Percentiles rank a stretch among this genome's conserved stretches.
Conservation (phyloP, 352 stramenopile species). For the Plasmopara viticola region DNA sequence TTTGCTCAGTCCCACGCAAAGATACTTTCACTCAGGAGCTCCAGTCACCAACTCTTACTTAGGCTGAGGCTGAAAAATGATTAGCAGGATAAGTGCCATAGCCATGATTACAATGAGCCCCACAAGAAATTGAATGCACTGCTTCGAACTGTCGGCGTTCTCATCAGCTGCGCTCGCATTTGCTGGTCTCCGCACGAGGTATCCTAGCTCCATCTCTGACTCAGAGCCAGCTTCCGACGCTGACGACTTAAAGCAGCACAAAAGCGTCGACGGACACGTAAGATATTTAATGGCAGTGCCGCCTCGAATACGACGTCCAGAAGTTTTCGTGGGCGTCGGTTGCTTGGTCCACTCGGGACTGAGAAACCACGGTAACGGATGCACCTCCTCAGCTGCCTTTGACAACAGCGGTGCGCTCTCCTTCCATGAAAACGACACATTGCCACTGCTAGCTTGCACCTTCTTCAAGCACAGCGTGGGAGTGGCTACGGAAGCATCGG, state of each 20-base stretch:
- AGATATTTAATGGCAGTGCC: background rate
- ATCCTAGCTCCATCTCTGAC: constrained; percentile 45
- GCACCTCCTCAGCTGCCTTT: constrained; percentile 53
- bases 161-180: constrained; percentile 14
- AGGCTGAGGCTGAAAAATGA: constrained; percentile 47
- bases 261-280: constrained; percentile 1
- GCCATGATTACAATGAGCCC: constrained; percentile 64
- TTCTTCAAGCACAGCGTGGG: constrained; percentile 5
- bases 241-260: constrained; percentile 22
- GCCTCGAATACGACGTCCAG: constrained; percentile 1
- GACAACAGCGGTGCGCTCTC: constrained; percentile 39
- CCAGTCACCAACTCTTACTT: background rate
- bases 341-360: constrained; percentile 51
- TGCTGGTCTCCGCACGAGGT: constrained; percentile 18
- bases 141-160: constrained; percentile 52
- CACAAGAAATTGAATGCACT: constrained; percentile 69
- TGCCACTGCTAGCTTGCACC: constrained; percentile 11
- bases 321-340: constrained; percentile 12
- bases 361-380: constrained; percentile 75
- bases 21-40: no score
- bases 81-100: constrained; percentile 55
- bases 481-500: constrained; percentile 11
- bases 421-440: constrained; percentile 23
- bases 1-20: no score
- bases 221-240: constrained; percentile 25